phyloP scores from a whole-genome alignment of 768 basidiomycete genomes.

The Cystofilobasidium macerans region DNA sequence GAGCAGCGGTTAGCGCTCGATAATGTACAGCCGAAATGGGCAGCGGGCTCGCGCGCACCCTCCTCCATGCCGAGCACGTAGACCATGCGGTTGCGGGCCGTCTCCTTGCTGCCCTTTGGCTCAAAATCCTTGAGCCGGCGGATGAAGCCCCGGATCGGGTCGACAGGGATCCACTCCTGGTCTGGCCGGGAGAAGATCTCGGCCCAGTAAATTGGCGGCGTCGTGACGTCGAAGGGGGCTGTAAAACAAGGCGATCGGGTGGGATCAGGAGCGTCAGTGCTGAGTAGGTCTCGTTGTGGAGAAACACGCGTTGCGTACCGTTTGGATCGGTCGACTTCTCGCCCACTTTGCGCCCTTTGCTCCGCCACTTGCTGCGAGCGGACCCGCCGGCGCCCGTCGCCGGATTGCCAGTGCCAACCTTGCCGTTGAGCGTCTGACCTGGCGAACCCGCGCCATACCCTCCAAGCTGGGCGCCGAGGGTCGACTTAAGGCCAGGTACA shows the following conservation, averaged over 20 bases:
- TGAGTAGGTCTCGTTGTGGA: background rate
- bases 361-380: background rate
- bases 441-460: background rate
- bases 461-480: background rate
- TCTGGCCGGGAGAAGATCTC: conserved; percentile 92
- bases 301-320: background rate
- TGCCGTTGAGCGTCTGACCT: conserved; percentile 1
- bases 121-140: conserved; percentile 74
- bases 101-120: conserved; percentile 42
- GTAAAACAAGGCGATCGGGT: background rate
- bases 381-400: background rate
- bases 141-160: conserved; percentile 68
- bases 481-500: conserved; percentile 12
- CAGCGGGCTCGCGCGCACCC: conserved; percentile 37
- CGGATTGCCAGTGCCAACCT: background rate
- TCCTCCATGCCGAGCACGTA: conserved; percentile 94
- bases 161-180: conserved; percentile 81
- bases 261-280: background rate
- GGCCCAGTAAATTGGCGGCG: conserved; percentile 85
- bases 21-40: too few relatives aligned
- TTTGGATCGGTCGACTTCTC: background rate
- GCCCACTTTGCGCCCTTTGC: background rate
- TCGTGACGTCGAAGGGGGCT: conserved; percentile 1
- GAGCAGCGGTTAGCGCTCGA: too few relatives aligned
- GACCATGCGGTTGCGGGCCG: conserved; percentile 67